Evolutionary conservation across 805 yeast species (phyloP), one percentile per base, ranked within the genome.

Genomic region (Pichia exigua): DNA sequence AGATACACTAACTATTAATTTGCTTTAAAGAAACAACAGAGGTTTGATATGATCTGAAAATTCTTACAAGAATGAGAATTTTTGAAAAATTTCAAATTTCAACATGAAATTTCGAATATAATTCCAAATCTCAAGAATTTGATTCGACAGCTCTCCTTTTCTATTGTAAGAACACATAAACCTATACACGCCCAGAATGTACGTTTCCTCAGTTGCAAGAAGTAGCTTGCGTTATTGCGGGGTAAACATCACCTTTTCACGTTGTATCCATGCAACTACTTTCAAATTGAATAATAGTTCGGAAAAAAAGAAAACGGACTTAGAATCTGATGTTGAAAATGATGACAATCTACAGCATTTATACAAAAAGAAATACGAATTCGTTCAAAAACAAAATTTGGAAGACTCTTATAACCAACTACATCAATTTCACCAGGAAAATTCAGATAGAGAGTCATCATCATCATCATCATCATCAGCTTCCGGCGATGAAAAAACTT

Each of bases 401-500:
- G 54, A 52, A 38, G 46, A 48, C 4, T 35, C 49, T 2, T 52
- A 48, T 32, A 52, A 27, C 15, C 44, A 38, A 12, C 20, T 50
- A 18, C 44, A 46, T 32, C 30, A 26, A 27, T 7, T 8, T 26
- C 17, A 35, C 17, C n/a, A 30, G 9, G 40, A 35, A 11, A 22
- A 47, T n/a, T 17, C 32, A 7, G 20, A 38, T 3, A 17, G 20
- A 8, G 26, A 40, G 15, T 42, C 45, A 8, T 26, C 45, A 8
- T 26, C 45, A 24, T 24, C 26, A 24, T 24, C 26, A 24, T 24
- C 26, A 24, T 24, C n/a, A 13, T 42, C 44, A 17, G 22, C 27
- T 9, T 18, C 42, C n/a, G 1, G 35, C 12, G 47, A 51, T 45
- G 55, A 52, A 55, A 69, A 61, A 44, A 59, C 68, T 24, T 68